phyloP scores from a whole-genome alignment of 2,329 filamentous ascomycete species.

The Pestalotiopsis sp. region DNA sequence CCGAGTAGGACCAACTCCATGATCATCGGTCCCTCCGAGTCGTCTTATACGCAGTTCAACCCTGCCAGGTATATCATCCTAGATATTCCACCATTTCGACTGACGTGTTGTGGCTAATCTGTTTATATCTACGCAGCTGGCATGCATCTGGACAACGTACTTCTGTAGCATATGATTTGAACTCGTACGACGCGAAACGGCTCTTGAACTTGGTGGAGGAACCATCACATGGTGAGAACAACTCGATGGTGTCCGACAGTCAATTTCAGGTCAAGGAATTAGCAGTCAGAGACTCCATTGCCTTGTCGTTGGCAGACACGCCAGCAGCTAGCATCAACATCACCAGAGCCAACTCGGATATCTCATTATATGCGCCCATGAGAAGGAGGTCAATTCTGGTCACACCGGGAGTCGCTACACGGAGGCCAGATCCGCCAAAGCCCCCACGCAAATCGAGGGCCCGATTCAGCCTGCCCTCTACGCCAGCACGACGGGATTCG shows the following conservation, averaged over 20 bases:
- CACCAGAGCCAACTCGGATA: conserved; percentile 45
- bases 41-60: conserved; percentile 17
- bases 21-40: conserved; percentile 23
- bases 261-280: conserved; percentile 31
- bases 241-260: conserved; percentile 34
- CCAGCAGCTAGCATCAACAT: conserved; percentile 28
- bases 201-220: conserved; percentile 40
- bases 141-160: conserved; percentile 32
- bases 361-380: conserved; percentile 31
- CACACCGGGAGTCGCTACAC: conserved; percentile 30
- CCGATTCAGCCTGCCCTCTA: conserved; percentile 23
- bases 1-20: conserved; percentile 33
- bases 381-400: conserved; percentile 30
- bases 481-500: conserved; percentile 22
- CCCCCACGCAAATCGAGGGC: conserved; percentile 15
- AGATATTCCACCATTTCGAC: background rate
- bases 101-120: conserved; percentile 8
- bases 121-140: conserved; percentile 18
- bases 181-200: conserved; percentile 46
- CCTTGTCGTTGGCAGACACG: conserved; percentile 20
- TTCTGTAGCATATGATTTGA: conserved; percentile 43
- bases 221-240: conserved; percentile 28
- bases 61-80: conserved; percentile 16
- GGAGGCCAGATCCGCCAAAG: conserved; percentile 15
- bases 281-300: conserved; percentile 38